Evolutionary conservation across 768 basidiomycete genomes (phyloP), one percentile per base, ranked within the genome.

Genomic region (Zangia roseola): DNA sequence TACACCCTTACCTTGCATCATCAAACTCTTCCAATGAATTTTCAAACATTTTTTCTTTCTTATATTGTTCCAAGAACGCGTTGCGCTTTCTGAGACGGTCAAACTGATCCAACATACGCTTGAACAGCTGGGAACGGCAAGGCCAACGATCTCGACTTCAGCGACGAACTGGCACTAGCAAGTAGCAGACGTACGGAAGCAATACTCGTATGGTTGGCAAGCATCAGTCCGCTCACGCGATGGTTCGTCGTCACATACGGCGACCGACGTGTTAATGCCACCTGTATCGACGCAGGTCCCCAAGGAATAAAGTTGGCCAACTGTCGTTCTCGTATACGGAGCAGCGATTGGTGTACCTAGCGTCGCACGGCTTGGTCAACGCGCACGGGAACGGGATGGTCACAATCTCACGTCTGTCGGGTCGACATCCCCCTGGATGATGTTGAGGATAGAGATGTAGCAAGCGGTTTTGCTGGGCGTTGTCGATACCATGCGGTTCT

Each of bases 191-290:
- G 34, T 57, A 94, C 91, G 28, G 93, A 94, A 23, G 92, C 92
- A 50, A 99, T 93, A 59, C 93, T 94, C n/a, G 97, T 99, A 67
- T 99, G 97, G 60, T 99, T 99, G 10, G 94, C 97, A 42, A 99
- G 80, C 97, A 99, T 98, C 43, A 99, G 77, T 0, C 95, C 95
- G 65, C 94, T 97, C 47, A 98, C 94, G 12, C 94, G 87, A 68
- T 99, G 94, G 60, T 86, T 89, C 33, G 89, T 84, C 5, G 83
- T 77, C 45, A 97, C 74, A 62, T 95, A 95, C 6, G 93, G 94
- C 14, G 91, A 94, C 59, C 82, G 85, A 49, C 91, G 84, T 2
- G 94, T 97, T 51, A 97, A 72, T 6, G 97, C 95, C 7, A 99
- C 95, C 70, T 99, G 97, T 59, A 97, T 95, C 30, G 93, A 94